phyloP scores from a whole-genome alignment of 2,329 filamentous ascomycete genomes.

The Trichoderma sp. region DNA sequence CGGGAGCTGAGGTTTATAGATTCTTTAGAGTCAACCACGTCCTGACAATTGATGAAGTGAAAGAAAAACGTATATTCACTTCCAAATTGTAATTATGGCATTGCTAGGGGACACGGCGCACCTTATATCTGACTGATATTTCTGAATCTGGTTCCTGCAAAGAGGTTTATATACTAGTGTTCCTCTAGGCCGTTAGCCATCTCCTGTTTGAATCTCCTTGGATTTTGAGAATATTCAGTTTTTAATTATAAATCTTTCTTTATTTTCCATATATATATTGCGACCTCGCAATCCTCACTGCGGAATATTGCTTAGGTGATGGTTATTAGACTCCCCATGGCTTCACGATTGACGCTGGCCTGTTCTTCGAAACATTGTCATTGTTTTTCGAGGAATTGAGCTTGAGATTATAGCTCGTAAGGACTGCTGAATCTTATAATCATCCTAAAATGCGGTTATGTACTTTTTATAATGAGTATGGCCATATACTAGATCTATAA shows the following conservation, averaged over 20 bases:
- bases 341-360: too few relatives aligned
- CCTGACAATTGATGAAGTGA: neutral
- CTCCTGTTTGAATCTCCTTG: neutral
- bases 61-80: neutral
- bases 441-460: neutral
- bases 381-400: too few relatives aligned
- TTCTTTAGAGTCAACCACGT: neutral
- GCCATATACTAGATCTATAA: slow-evolving; percentile 31
- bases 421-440: rapidly evolving
- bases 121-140: neutral
- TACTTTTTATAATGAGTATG: slow-evolving; percentile 32
- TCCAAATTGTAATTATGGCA: neutral
- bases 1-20: too few relatives aligned
- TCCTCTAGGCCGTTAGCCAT: too few relatives aligned
- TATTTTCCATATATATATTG: neutral
- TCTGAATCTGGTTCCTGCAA: neutral
- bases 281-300: too few relatives aligned
- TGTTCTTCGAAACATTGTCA: too few relatives aligned
- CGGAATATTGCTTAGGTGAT: too few relatives aligned
- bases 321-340: too few relatives aligned
- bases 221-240: neutral
- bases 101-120: neutral
- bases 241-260: neutral
- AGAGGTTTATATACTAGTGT: neutral
- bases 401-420: too few relatives aligned